Evolutionary conservation across 805 yeast species (phyloP).

Genomic region (Helenozyma rhizophorensis): DNA sequence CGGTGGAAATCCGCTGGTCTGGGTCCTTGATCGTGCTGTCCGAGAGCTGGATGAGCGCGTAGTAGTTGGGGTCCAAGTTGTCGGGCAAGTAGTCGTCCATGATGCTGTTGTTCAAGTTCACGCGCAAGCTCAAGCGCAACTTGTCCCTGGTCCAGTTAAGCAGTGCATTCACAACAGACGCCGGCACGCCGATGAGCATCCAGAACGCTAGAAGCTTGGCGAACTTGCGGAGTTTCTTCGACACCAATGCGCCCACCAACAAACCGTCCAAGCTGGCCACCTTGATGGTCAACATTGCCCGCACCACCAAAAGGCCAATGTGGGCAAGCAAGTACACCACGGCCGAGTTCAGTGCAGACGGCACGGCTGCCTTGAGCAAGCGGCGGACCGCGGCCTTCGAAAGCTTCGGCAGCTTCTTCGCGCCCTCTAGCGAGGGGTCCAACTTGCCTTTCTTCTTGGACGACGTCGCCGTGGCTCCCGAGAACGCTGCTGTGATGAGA

Average conservation of each 20-base stretch:
- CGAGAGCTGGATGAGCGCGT: constrained; percentile 62
- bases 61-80: constrained; percentile 63
- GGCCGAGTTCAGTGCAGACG: constrained; percentile 25
- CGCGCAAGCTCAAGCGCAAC: constrained; percentile 56
- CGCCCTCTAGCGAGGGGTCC: constrained; percentile 5
- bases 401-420: constrained; percentile 1
- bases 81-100: constrained; percentile 71
- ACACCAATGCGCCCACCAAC: constrained; percentile 75
- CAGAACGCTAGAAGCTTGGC: constrained; percentile 61
- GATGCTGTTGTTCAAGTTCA: constrained; percentile 59
- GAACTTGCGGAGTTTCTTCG: constrained; percentile 63
- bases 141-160: constrained; percentile 57
- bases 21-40: constrained; percentile 58
- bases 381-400: constrained; percentile 20
- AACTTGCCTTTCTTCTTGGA: constrained; percentile 10
- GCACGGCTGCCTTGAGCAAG: constrained; percentile 33
- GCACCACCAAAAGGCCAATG: constrained; percentile 52
- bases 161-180: constrained; percentile 71
- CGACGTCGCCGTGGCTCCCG: constrained; percentile 34
- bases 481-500: constrained; percentile 38
- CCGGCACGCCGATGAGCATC: constrained; percentile 85
- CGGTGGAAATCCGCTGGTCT: constrained; percentile 79
- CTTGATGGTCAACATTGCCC: constrained; percentile 73
- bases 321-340: constrained; percentile 45
- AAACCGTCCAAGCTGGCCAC: constrained; percentile 86